These are phyloP conservation scores for Sesbania bispinosa DNA, from an alignment of 306 rosid species.

Conservation along the genomic window DNA sequence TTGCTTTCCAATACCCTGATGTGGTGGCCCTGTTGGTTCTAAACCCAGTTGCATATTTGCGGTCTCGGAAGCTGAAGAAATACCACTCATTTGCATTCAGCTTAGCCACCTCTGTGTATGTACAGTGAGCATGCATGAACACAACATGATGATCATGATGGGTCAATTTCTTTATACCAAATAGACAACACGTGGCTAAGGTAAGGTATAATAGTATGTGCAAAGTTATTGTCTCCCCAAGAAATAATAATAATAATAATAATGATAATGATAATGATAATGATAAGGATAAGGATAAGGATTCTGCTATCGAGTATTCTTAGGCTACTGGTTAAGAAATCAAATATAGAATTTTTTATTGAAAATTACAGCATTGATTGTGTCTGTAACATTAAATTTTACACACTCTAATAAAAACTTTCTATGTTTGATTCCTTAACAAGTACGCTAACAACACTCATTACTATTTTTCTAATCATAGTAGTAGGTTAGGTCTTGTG, in stretches of 20 bases:
- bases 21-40: conserved; percentile 84
- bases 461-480: too few species aligned
- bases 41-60: conserved; percentile 90
- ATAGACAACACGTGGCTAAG: conserved; percentile 17
- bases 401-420: too few species aligned
- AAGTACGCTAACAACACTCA: too few species aligned
- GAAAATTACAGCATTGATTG: too few species aligned
- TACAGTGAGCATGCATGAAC: not conserved
- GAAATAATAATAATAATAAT: not conserved
- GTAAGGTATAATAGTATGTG: conserved; percentile 1
- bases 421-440: too few species aligned
- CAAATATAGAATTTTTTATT: too few species aligned
- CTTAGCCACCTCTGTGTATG: conserved; percentile 79
- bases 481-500: conserved; percentile 19
- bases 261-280: too few species aligned
- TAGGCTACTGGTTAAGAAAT: too few species aligned
- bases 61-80: conserved; percentile 92
- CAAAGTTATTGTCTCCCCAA: not conserved
- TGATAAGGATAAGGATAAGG: too few species aligned
- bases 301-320: too few species aligned
- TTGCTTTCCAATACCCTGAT: conserved; percentile 94
- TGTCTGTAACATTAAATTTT: too few species aligned
- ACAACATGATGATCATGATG: not conserved
- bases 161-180: not conserved
- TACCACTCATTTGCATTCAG: conserved; percentile 91